Conservation (phyloP, 768 basidiomycete genomes). For the Kwoniella heveanensis region DNA sequence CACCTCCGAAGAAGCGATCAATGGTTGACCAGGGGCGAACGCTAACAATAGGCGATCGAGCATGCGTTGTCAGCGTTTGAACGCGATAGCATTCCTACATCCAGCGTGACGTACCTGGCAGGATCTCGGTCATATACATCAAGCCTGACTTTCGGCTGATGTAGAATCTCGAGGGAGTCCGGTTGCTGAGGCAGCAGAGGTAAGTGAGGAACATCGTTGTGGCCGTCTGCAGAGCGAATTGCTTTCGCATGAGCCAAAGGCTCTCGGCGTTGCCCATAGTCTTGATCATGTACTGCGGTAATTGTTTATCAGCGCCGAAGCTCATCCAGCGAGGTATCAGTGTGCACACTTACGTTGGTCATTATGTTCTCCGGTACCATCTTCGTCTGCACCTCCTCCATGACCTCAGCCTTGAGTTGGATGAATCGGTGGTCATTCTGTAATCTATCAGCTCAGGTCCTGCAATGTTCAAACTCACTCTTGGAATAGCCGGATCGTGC, state of each 20-base stretch:
- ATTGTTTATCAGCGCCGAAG: too few relatives aligned
- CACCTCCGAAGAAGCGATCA: constrained; percentile 77
- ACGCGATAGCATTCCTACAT: background rate
- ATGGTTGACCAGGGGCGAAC: constrained; percentile 58
- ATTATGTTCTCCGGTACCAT: constrained; percentile 87
- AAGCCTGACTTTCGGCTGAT: constrained; percentile 85
- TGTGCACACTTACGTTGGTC: constrained; percentile 73
- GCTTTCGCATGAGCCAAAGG: constrained; percentile 96
- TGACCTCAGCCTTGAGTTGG: constrained; percentile 66
- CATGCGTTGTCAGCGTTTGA: background rate
- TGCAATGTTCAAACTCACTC: constrained; percentile 20
- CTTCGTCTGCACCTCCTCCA: constrained; percentile 84
- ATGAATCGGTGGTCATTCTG: constrained; percentile 37
- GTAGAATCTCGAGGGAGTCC: constrained; percentile 81
- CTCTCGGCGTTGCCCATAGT: constrained; percentile 81
- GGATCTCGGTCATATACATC: constrained; percentile 87
- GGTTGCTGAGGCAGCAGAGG: constrained; percentile 77
- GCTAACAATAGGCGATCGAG: constrained; percentile 37
- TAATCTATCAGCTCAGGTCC: constrained; percentile 6
- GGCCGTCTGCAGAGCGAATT: constrained; percentile 88
- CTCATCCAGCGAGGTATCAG: too few relatives aligned
- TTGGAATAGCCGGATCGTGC: constrained; percentile 44
- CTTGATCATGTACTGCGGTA: constrained; percentile 80
- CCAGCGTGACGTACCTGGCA: constrained; percentile 66
- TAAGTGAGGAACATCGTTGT: constrained; percentile 90